phyloP scores from a whole-genome alignment of 2,329 filamentous ascomycete genomes.

The Aspergillus candidus region DNA sequence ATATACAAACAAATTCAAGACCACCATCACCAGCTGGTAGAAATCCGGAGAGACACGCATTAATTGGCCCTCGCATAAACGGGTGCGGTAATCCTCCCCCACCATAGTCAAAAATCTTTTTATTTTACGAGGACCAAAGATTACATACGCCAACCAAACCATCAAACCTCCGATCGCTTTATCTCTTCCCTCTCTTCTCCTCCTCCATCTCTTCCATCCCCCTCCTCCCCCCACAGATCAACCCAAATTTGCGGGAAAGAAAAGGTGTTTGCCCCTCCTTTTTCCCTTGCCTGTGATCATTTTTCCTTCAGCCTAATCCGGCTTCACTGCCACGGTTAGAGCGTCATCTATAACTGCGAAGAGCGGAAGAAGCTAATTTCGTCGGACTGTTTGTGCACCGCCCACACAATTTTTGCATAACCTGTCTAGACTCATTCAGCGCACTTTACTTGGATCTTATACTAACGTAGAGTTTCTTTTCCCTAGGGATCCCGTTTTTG shows the following conservation, averaged over 20 bases:
- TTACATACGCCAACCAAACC: not conserved
- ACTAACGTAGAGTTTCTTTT: not conserved
- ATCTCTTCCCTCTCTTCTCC: not conserved
- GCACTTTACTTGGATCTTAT: not conserved
- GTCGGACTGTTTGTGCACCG: slow-evolving; percentile 8
- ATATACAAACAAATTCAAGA: slow-evolving; percentile 15
- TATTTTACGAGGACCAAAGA: too few species aligned
- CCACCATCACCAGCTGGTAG: not conserved
- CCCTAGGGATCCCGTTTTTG: not conserved
- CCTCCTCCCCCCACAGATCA: too few species aligned
- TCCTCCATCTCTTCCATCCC: not conserved
- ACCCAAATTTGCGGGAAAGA: too few species aligned
- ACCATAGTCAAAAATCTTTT: too few species aligned
- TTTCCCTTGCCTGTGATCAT: slow-evolving; percentile 5
- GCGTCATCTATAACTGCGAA: slow-evolving; percentile 9
- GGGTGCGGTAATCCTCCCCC: too few species aligned
- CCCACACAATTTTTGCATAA: not conserved
- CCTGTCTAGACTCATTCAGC: not conserved
- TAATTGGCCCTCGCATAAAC: too few species aligned
- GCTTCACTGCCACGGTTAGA: slow-evolving; percentile 7
- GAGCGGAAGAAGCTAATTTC: slow-evolving; percentile 4
- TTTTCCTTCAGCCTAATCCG: slow-evolving; percentile 8
- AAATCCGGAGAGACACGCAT: too few species aligned
- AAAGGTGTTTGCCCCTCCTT: slow-evolving; percentile 7
- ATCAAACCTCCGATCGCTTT: too few species aligned